These are phyloP conservation scores for Thalassiosira mediterranea DNA, from an alignment of 352 stramenopile genomes.

Conservation along the genomic window DNA sequence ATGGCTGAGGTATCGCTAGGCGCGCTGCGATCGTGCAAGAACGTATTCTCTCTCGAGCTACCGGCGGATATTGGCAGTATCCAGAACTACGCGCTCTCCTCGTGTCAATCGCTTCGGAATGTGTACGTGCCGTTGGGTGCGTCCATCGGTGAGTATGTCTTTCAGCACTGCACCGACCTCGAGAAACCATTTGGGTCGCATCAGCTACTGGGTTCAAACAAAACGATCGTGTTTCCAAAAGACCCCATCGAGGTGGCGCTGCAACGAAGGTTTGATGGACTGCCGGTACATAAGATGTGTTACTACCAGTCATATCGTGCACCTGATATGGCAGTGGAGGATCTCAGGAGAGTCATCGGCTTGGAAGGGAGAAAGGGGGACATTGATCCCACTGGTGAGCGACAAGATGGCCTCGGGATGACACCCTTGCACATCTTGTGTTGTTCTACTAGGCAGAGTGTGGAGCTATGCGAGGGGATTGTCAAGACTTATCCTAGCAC, in stretches of 20 bases:
- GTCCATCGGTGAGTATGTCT: neutral
- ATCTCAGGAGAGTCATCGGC: constrained; percentile 4
- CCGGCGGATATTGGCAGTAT: neutral
- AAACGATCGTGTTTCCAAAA: no score
- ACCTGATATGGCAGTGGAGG: neutral
- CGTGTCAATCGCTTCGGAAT: neutral
- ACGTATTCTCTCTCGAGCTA: neutral
- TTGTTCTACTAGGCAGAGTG: constrained; percentile 20
- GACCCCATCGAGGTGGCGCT: no score
- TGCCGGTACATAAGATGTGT: constrained; percentile 23
- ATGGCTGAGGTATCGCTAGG: neutral
- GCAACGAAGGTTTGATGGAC: constrained; percentile 9
- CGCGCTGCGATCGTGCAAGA: neutral
- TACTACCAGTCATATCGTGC: constrained; percentile 30
- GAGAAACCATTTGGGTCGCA: no score
- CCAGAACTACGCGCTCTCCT: neutral
- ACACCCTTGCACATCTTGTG: constrained; percentile 35
- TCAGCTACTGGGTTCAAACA: no score
- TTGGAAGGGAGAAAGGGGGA: neutral
- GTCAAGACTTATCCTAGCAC: constrained; percentile 24
- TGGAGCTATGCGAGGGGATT: constrained; percentile 10
- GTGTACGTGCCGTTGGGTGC: neutral
- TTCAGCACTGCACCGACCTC: no score
- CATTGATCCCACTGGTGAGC: neutral
- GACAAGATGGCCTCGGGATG: constrained; percentile 33